These are phyloP conservation scores for Sugiyamaella valdiviana DNA, from an alignment of 805 yeast genomes.

Conservation along the genomic window DNA sequence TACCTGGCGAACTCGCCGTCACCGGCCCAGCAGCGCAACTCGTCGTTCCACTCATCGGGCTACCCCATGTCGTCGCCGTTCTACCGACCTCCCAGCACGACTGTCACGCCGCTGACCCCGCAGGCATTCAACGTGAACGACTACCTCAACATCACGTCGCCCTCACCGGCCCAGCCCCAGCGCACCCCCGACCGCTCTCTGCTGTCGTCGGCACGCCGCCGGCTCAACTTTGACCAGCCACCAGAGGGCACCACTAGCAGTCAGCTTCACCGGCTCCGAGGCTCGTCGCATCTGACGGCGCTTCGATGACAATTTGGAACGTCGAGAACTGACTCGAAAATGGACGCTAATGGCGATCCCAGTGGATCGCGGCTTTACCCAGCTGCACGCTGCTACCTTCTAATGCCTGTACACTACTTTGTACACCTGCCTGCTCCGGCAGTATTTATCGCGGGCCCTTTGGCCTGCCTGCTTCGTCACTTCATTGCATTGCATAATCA, in stretches of 20 bases:
- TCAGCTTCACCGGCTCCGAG: not conserved
- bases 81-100: slow-evolving; percentile 12
- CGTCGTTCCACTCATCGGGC: slow-evolving; percentile 3
- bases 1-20: slow-evolving; percentile 81
- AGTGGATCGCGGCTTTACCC: not conserved
- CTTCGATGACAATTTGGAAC: not conserved
- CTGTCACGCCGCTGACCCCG: slow-evolving; percentile 30
- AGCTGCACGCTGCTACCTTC: not conserved
- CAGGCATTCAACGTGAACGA: slow-evolving; percentile 69
- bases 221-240: slow-evolving; percentile 24
- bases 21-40: slow-evolving; percentile 38
- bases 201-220: slow-evolving; percentile 16
- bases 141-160: slow-evolving; percentile 72
- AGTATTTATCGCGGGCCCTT: too few relatives aligned
- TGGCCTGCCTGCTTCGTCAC: too few relatives aligned
- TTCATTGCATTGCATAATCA: too few relatives aligned
- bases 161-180: slow-evolving; percentile 34
- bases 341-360: not conserved
- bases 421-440: not conserved
- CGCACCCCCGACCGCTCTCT: slow-evolving; percentile 13
- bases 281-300: not conserved
- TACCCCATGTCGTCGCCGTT: slow-evolving; percentile 16
- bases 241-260: too few relatives aligned
- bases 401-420: not conserved
- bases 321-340: not conserved